A percentile compares a stretch with the other conserved stretches of the same genome.
phyloP scores from a whole-genome alignment of 257 asterid species.

The Linaria vulgaris region DNA sequence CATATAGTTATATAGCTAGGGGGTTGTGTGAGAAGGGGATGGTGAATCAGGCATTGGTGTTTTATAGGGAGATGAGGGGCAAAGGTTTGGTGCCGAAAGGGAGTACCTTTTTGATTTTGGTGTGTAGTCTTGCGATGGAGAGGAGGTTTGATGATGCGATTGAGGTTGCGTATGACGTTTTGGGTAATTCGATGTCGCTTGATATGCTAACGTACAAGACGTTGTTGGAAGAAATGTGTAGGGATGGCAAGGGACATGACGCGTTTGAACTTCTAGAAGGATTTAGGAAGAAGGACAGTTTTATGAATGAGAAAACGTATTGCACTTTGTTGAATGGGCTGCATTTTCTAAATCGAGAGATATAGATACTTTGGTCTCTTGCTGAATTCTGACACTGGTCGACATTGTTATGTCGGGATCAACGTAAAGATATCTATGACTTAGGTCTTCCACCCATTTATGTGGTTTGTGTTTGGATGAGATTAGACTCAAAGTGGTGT shows the following conservation, averaged over 20 bases:
- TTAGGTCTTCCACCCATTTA: not conserved
- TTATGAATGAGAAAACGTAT: constrained; percentile 80
- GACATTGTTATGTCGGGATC: too few relatives aligned
- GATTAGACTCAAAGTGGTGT: constrained; percentile 5
- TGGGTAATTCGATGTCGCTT: constrained; percentile 62
- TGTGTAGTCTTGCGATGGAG: constrained; percentile 81
- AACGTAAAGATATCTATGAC: too few relatives aligned
- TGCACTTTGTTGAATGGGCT: constrained; percentile 57
- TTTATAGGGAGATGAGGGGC: constrained; percentile 65
- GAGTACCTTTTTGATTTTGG: constrained; percentile 53
- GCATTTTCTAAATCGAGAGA: constrained; percentile 53
- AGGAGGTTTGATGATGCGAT: constrained; percentile 62
- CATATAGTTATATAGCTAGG: constrained; percentile 63
- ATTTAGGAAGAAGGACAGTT: constrained; percentile 61
- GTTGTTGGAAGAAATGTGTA: constrained; percentile 77
- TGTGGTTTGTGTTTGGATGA: constrained; percentile 9
- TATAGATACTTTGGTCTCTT: constrained; percentile 23
- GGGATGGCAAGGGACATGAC: constrained; percentile 74
- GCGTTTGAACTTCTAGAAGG: constrained; percentile 75
- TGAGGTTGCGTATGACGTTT: constrained; percentile 60
- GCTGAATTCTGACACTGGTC: not conserved
- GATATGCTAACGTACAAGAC: constrained; percentile 80
- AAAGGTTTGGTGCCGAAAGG: constrained; percentile 61
- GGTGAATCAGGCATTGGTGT: constrained; percentile 59
- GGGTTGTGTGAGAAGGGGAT: constrained; percentile 88